phyloP scores from a whole-genome alignment of 345 rosid species.

The Moricandia moricandioides region DNA sequence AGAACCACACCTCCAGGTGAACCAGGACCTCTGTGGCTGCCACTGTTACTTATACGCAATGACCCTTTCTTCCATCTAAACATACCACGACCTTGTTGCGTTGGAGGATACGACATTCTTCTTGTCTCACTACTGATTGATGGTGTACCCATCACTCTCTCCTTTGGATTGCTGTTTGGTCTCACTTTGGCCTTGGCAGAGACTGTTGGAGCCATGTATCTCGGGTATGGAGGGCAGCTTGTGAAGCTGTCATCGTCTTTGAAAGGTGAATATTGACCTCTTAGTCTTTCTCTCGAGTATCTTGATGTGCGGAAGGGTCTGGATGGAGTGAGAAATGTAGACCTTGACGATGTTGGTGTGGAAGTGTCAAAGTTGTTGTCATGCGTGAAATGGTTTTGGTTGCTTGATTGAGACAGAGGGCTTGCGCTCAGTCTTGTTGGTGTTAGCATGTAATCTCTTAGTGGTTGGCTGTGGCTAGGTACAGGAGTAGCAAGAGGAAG shows the following conservation, averaged over 20 bases:
- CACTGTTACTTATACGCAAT: conserved; percentile 34
- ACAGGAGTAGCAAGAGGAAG: conserved; percentile 45
- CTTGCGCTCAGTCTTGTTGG: conserved; percentile 58
- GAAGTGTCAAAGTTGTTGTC: conserved; percentile 41
- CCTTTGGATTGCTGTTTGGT: conserved; percentile 74
- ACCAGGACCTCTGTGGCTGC: conserved; percentile 18
- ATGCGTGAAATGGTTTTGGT: conserved; percentile 27
- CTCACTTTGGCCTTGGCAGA: conserved; percentile 84
- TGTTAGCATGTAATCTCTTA: conserved; percentile 33
- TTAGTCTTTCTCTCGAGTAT: conserved; percentile 60
- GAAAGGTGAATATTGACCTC: conserved; percentile 55
- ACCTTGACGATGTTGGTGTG: conserved; percentile 54
- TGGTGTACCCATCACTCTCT: conserved; percentile 70
- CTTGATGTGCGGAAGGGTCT: conserved; percentile 55
- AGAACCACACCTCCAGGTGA: conserved; percentile 52
- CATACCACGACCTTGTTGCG: conserved; percentile 52
- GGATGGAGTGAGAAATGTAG: conserved; percentile 48
- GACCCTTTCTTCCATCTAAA: conserved; percentile 68
- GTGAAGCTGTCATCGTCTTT: conserved; percentile 89
- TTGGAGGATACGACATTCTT: conserved; percentile 63
- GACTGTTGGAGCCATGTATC: conserved; percentile 83
- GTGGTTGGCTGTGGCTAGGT: conserved; percentile 44
- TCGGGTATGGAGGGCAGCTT: conserved; percentile 95
- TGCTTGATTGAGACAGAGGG: conserved; percentile 56
- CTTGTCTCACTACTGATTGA: conserved; percentile 55